phyloP scores from a whole-genome alignment of 2,329 filamentous ascomycete genomes.

The Cryphonectria nitschkei region DNA sequence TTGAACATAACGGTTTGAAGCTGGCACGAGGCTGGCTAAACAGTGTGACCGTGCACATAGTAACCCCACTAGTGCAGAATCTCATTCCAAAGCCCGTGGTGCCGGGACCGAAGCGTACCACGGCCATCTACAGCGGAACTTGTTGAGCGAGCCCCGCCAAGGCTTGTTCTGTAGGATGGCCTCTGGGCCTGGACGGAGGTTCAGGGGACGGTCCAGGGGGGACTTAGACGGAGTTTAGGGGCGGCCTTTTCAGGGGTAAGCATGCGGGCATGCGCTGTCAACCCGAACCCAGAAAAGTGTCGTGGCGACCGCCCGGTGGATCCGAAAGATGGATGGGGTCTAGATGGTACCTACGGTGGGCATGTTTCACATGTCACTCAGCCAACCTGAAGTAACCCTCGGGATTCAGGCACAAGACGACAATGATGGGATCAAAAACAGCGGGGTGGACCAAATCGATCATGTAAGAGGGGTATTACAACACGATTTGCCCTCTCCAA shows the following conservation, averaged over 20 bases:
- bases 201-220: not conserved
- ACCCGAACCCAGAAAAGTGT: conserved; percentile 10
- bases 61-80: too few species aligned
- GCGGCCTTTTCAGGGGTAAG: conserved; percentile 11
- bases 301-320: conserved; percentile 9
- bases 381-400: not conserved
- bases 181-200: too few species aligned
- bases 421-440: conserved; percentile 1
- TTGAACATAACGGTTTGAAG: not conserved
- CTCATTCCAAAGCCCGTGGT: not conserved
- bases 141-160: conserved; percentile 3
- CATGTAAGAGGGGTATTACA: not conserved
- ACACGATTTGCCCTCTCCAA: not conserved
- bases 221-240: conserved; percentile 1
- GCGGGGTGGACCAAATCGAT: not conserved
- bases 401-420: conserved; percentile 7
- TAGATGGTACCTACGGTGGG: conserved; percentile 15
- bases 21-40: not conserved
- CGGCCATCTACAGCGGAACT: not conserved
- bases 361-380: conserved; percentile 28
- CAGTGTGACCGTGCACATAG: not conserved
- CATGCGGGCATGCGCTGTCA: conserved; percentile 5
- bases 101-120: not conserved
- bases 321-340: conserved; percentile 8
- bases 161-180: not conserved